Evolutionary conservation across 2,329 filamentous ascomycete species (phyloP).

Genomic region (Ilyonectria destructans): DNA sequence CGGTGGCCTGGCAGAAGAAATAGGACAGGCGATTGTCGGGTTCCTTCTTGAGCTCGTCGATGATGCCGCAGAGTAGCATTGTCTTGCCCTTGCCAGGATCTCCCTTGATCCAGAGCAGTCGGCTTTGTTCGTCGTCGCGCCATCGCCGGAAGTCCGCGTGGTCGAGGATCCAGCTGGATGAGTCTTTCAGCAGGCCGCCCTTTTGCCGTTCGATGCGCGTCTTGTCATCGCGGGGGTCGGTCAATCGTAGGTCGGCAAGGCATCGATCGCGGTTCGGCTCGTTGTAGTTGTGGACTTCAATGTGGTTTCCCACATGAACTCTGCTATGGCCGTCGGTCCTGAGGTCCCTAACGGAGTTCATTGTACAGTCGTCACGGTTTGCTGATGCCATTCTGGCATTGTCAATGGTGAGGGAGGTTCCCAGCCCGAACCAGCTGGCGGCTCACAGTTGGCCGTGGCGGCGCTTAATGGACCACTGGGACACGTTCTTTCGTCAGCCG

Average conservation of each 20-base stretch:
- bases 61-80: too few relatives aligned
- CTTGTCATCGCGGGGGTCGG: slow-evolving; percentile 9
- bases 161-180: too few relatives aligned
- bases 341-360: neutral
- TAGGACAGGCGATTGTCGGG: too few relatives aligned
- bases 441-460: neutral
- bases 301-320: neutral
- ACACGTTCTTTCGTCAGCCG: neutral
- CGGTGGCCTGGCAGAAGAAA: too few relatives aligned
- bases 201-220: slow-evolving; percentile 3
- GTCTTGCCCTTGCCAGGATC: too few relatives aligned
- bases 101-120: too few relatives aligned
- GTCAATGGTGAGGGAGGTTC: slow-evolving; percentile 1
- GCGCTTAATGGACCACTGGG: slow-evolving; percentile 7
- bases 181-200: too few relatives aligned
- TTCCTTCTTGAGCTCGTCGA: too few relatives aligned
- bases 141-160: too few relatives aligned
- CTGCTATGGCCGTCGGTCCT: neutral
- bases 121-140: too few relatives aligned
- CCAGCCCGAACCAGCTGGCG: neutral
- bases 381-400: slow-evolving; percentile 1
- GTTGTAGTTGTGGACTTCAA: neutral
- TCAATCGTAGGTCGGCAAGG: slow-evolving; percentile 12
- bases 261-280: neutral
- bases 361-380: slow-evolving; percentile 5